A percentile compares a stretch with the other conserved stretches of the same genome.
Evolutionary conservation across 202 grass and related monocot species (phyloP).

Genomic region (Zoysia matrella): DNA sequence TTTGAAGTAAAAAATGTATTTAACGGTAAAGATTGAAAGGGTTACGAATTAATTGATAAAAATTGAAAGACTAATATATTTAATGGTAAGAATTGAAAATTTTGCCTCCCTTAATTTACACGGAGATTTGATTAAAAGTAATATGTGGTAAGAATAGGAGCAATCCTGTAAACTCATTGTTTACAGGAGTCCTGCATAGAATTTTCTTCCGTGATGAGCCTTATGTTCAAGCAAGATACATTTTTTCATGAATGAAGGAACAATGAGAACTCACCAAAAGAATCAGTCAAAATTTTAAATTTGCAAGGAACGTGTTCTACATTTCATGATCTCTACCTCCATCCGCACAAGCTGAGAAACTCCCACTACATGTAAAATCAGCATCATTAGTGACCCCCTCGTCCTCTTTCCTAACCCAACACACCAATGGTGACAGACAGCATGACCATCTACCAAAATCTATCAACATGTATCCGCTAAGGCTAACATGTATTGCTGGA

Average conservation of each 20-base stretch:
- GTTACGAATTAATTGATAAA: no score
- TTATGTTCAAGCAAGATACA: neutral
- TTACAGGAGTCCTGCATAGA: no score
- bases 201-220: neutral
- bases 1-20: no score
- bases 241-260: neutral
- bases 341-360: conserved; percentile 1
- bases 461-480: conserved; percentile 27
- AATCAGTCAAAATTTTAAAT: conserved; percentile 44
- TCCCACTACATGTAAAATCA: conserved; percentile 22
- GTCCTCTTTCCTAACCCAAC: neutral
- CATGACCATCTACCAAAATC: conserved; percentile 16
- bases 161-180: no score
- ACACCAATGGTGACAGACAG: conserved; percentile 12
- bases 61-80: no score
- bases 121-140: no score
- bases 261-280: neutral
- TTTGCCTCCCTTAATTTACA: no score
- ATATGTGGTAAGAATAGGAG: no score
- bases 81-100: no score
- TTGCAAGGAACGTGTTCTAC: conserved; percentile 27
- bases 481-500: conserved; percentile 1
- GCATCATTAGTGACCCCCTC: neutral
- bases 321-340: conserved; percentile 33
- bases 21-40: no score